Percentiles rank a stretch among this genome's conserved stretches.
Evolutionary conservation across 2,329 filamentous ascomycete species (phyloP).

Genomic region (Pseudogymnoascus sp.): DNA sequence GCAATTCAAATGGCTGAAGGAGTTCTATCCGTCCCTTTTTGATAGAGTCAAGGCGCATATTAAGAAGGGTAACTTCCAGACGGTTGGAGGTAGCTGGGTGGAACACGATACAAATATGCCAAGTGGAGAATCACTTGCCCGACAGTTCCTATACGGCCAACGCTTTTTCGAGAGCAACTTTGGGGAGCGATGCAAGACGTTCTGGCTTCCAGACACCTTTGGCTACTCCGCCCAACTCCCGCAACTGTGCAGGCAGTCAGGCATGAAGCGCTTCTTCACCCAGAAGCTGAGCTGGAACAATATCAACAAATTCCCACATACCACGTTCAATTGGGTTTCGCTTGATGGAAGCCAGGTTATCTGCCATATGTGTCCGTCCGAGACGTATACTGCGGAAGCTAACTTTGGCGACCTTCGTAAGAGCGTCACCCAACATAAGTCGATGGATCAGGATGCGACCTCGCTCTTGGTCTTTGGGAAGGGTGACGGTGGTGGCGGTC

Average conservation of each 20-base stretch:
- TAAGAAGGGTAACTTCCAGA: conserved; percentile 82
- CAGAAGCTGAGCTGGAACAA: conserved; percentile 99
- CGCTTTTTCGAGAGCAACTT: conserved; percentile 91
- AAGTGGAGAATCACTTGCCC: conserved; percentile 84
- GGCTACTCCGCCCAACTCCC: conserved; percentile 93
- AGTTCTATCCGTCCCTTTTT: conserved; percentile 79
- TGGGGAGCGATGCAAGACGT: conserved; percentile 78
- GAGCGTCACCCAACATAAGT: conserved; percentile 88
- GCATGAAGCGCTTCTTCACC: conserved; percentile 93
- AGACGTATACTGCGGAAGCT: conserved; percentile 91
- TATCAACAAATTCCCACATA: conserved; percentile 98
- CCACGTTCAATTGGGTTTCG: conserved; percentile 97
- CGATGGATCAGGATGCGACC: conserved; percentile 83
- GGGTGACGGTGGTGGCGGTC: conserved; percentile 90
- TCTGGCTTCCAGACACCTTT: conserved; percentile 98
- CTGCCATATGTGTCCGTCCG: conserved; percentile 92
- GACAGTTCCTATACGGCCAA: conserved; percentile 93
- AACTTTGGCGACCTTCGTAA: conserved; percentile 91
- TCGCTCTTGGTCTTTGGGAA: conserved; percentile 93
- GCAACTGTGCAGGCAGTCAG: conserved; percentile 85
- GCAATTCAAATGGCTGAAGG: conserved; percentile 95
- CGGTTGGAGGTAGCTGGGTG: conserved; percentile 96
- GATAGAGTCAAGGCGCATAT: conserved; percentile 88
- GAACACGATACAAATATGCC: conserved; percentile 98
- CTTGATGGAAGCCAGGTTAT: conserved; percentile 94